These are phyloP conservation scores for Sclerotinia glacialis DNA, from an alignment of 2,329 filamentous ascomycete genomes.

Conservation along the genomic window DNA sequence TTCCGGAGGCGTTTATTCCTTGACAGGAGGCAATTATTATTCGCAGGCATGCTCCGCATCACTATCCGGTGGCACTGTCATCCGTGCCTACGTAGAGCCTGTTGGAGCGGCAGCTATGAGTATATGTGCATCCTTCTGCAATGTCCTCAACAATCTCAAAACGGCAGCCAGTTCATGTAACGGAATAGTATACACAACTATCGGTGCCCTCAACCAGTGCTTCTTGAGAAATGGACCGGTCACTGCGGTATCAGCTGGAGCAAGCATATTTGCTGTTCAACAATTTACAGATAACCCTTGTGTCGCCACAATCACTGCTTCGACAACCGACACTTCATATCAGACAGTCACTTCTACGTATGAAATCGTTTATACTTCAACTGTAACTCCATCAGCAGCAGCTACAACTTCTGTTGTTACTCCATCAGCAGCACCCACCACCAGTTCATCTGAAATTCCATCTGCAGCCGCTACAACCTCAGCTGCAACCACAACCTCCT, in stretches of 20 bases:
- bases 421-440: neutral
- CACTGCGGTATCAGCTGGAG: neutral
- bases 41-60: neutral
- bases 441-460: neutral
- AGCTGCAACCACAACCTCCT: neutral
- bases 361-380: constrained; percentile 1
- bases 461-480: neutral
- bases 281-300: neutral
- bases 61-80: neutral
- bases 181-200: neutral
- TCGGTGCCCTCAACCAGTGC: neutral
- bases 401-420: neutral
- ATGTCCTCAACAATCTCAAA: constrained; percentile 5
- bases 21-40: constrained; percentile 6
- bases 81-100: neutral
- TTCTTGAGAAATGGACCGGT: constrained; percentile 1
- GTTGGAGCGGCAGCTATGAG: neutral
- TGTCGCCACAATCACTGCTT: neutral
- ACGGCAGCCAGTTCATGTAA: constrained; percentile 4
- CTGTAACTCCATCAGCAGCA: neutral
- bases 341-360: neutral
- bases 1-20: neutral
- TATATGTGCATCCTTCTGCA: neutral
- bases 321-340: neutral
- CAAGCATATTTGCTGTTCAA: neutral